Conservation (phyloP, 2,329 filamentous ascomycete species). For the Hypoxylon sp. region DNA sequence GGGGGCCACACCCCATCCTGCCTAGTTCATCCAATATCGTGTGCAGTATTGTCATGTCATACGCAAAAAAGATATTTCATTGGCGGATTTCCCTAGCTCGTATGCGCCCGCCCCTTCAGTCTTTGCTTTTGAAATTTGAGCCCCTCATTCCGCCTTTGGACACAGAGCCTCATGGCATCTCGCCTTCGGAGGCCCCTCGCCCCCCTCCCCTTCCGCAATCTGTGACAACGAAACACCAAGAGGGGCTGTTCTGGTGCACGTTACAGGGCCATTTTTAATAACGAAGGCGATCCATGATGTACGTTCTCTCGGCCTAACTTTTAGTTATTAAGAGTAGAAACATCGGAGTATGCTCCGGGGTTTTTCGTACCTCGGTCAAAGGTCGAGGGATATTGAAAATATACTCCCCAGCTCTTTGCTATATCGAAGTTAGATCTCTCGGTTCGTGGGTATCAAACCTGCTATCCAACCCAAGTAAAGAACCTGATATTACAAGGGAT, state of each 20-base stretch:
- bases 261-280: not conserved
- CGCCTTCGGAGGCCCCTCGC: not conserved
- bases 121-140: not conserved
- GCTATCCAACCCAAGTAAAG: not conserved
- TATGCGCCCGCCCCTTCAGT: not conserved
- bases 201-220: not conserved
- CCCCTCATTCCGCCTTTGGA: not conserved
- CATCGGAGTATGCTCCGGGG: no score
- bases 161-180: not conserved
- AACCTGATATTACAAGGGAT: not conserved
- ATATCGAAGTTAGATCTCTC: not conserved
- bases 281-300: conserved; percentile 4
- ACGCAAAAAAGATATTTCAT: not conserved
- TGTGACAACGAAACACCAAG: not conserved
- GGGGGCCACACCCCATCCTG: not conserved
- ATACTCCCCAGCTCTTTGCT: conserved; percentile 2
- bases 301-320: not conserved
- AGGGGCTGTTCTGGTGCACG: not conserved
- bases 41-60: not conserved
- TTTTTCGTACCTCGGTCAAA: not conserved
- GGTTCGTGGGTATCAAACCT: not conserved
- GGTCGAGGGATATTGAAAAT: not conserved
- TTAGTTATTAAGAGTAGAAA: not conserved
- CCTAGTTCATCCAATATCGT: not conserved
- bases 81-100: not conserved